Evolutionary conservation across 2,329 filamentous ascomycete genomes (phyloP).

Genomic region (Dothistroma pini): DNA sequence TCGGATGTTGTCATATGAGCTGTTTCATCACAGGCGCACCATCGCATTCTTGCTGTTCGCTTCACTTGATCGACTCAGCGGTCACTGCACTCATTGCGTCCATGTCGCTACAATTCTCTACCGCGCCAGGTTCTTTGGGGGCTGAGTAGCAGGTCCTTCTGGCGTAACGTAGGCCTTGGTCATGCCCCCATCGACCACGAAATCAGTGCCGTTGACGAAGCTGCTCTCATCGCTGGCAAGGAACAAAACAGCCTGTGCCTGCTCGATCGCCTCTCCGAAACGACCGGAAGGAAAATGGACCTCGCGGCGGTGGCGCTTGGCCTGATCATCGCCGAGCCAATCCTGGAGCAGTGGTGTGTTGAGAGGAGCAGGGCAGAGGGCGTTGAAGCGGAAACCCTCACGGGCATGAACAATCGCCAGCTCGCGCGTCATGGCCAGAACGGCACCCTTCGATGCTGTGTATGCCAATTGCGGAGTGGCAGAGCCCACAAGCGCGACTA

Average conservation of each 20-base stretch:
- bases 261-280: constrained; percentile 91
- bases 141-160: constrained; percentile 53
- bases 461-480: constrained; percentile 89
- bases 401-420: constrained; percentile 87
- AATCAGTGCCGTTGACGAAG: constrained; percentile 88
- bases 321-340: constrained; percentile 83
- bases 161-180: constrained; percentile 78
- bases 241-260: constrained; percentile 85
- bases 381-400: constrained; percentile 87
- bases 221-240: constrained; percentile 82
- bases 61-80: neutral
- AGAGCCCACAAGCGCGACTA: constrained; percentile 81
- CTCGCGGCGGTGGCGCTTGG: constrained; percentile 77
- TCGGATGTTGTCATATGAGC: neutral
- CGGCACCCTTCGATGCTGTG: constrained; percentile 90
- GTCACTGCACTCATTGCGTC: neutral
- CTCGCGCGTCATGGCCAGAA: constrained; percentile 84
- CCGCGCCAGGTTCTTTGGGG: constrained; percentile 42
- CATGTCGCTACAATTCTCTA: constrained; percentile 12
- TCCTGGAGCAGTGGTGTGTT: constrained; percentile 91
- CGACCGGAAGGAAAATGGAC: constrained; percentile 84
- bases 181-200: constrained; percentile 95
- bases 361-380: constrained; percentile 81
- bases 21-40: neutral
- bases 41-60: neutral